Evolutionary conservation across 192 early-diverging fungal genomes (phyloP).

Genomic region (Polychytrium aggregatum): DNA sequence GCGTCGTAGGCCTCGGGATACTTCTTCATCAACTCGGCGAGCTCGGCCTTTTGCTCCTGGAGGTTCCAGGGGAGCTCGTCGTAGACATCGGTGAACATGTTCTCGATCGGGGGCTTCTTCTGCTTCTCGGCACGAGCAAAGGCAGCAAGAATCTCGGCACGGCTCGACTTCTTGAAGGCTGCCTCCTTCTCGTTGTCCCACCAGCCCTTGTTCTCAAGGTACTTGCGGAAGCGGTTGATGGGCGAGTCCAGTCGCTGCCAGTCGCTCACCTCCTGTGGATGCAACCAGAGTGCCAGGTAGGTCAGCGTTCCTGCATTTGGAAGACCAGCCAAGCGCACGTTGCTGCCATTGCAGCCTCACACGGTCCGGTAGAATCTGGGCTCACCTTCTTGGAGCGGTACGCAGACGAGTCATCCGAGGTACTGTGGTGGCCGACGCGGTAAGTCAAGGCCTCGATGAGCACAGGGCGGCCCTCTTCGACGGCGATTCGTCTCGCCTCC

Average conservation of each 20-base stretch:
- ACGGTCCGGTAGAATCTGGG: background rate
- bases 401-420: slow-evolving; percentile 93
- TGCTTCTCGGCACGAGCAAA: slow-evolving; percentile 78
- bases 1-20: slow-evolving; percentile 72
- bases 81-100: slow-evolving; percentile 92
- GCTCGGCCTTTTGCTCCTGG: slow-evolving; percentile 65
- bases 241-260: slow-evolving; percentile 84
- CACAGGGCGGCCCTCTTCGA: slow-evolving; percentile 75
- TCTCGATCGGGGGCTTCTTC: slow-evolving; percentile 73
- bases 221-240: slow-evolving; percentile 77
- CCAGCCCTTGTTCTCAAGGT: slow-evolving; percentile 72
- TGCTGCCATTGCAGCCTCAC: background rate
- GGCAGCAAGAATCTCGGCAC: slow-evolving; percentile 62
- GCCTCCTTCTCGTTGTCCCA: slow-evolving; percentile 70
- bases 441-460: slow-evolving; percentile 98
- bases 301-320: too few species aligned
- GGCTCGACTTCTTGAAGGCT: slow-evolving; percentile 43
- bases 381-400: slow-evolving; percentile 69
- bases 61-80: slow-evolving; percentile 71
- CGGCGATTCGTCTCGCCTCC: slow-evolving; percentile 70
- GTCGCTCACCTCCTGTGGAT: slow-evolving; percentile 73
- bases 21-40: slow-evolving; percentile 61
- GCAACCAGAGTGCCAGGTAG: too few species aligned
- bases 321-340: background rate
- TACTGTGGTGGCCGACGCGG: slow-evolving; percentile 91